Evolutionary conservation across 768 basidiomycete genomes (phyloP), one percentile per base, ranked within the genome.

Genomic region (Phanerodontia chrysosporium): DNA sequence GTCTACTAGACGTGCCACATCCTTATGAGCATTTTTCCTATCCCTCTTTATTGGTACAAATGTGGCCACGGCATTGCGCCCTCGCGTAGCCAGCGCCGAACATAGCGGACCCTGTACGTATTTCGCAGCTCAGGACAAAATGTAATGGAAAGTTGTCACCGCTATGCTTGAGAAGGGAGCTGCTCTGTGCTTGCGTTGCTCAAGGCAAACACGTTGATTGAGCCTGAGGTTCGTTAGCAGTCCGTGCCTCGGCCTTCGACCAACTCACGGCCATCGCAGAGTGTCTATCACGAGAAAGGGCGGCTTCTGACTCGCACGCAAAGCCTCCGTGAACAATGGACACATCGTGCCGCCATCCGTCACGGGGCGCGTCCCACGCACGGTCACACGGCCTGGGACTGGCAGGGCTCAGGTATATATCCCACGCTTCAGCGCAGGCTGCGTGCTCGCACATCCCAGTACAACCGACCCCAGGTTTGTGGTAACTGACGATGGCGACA

Each of bases 1-100:
- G 90, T 91, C 57, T 96, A 95, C 75, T 95, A 81, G 63, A 63
- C 55, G 22, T n/a, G n/a, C 21, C n/a, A 13, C 49, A 51, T 51
- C 16, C 21, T 49, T 28, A 18, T 51, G 9, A 18, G 14, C 29
- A n/a, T 32, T 51, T 51, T 16, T 51, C 16, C 30, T 21, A 25
- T 51, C 49, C 9, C 22, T 16, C 22, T 13, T 16, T 30, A 28
- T 49, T 51, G 49, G 13, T 10, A 51, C 18, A 49, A 22, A 12
- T 28, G 25, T 28, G 2, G 48, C 48, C 2, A n/a, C 49, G 30
- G 49, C 28, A n/a, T 18, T 42, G 39, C 39, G 39, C 4, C 18
- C 4, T 42, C 39, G 39, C 18, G 39, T 8, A 7, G 39, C 10
- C 18, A 14, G 39, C 18, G 39, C 18, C 18, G 39, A 42, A 42